Evolutionary conservation across 2,329 filamentous ascomycete genomes (phyloP), one percentile per base, ranked within the genome.

Genomic region (Diaporthe sp.): DNA sequence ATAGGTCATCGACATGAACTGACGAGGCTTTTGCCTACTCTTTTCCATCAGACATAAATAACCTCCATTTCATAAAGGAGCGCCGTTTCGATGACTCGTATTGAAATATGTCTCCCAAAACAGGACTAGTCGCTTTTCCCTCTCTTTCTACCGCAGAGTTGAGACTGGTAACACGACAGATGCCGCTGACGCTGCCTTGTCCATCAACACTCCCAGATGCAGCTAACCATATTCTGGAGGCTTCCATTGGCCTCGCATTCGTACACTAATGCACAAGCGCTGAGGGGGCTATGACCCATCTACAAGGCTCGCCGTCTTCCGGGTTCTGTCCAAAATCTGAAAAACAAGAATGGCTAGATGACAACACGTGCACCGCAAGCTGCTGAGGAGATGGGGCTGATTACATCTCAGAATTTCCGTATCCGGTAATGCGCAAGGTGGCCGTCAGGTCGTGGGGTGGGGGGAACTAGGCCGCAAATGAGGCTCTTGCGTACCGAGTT

Each of bases 401-500:
- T 55, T 22, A 30, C 15, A 0, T 19, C 13, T 55, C 55, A 58
- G n/a, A 30, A 35, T 38, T 15, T 38, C 55, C 33, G 33, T 25
- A 58, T 25, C 40, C 55, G 22, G 33, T 25, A 38, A 40, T 8
- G 33, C 6, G 30, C 25, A 33, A 25, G 55, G 33, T 58, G 9
- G 55, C 10, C 55, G 55, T 40, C 22, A 4, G 55, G 55, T 40
- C 22, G 35, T 70, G 74, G 40, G 50, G 17, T 64, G 25, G 19
- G 9, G 33, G 55, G 19, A 28, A 67, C 42, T 38, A 57, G 64
- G 64, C 70, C 45, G 64, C 69, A 38, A n/a, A 50, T 75, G 70
- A 75, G 74, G 74, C 74, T 75, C 74, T 58, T 52, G 50, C 25
- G 25, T 38, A 22, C 33, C 66, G 38, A 25, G 35, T 55, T 22